Percentiles rank a stretch among this genome's conserved stretches.
Evolutionary conservation across 208 protist species (phyloP).

Genomic region (Balamuthia mandrillaris): DNA sequence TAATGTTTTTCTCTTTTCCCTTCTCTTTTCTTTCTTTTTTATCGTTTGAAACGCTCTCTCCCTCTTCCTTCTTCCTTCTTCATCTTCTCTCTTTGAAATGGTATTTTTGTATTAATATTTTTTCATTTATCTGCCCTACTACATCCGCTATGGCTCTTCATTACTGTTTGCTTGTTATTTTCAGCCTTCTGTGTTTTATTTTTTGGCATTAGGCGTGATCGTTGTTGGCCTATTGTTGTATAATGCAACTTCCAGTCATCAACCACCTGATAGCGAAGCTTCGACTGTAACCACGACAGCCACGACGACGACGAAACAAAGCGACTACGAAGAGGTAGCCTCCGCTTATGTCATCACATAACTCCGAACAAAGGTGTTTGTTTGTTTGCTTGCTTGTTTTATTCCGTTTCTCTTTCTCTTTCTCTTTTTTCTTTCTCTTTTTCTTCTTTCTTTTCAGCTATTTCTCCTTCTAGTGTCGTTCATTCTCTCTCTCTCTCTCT

Average conservation of each 20-base stretch:
- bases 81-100: neutral
- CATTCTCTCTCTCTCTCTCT: neutral
- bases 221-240: neutral
- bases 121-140: too few relatives aligned
- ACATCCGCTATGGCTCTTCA: too few relatives aligned
- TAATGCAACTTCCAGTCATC: neutral
- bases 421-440: neutral
- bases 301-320: neutral
- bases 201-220: neutral
- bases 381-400: neutral
- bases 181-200: neutral
- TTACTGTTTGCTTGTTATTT: too few relatives aligned
- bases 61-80: too few relatives aligned
- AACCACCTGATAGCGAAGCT: neutral
- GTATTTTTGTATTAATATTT: neutral
- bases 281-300: neutral
- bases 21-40: neutral
- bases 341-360: neutral
- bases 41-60: too few relatives aligned
- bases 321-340: neutral
- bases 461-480: neutral
- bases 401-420: neutral
- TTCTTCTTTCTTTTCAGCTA: neutral
- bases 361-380: neutral
- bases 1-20: neutral